Evolutionary conservation across 495 filamentous ascomycete genomes (phyloP), one percentile per base, ranked within the genome.

Genomic region (Aspergillus funiculosus): DNA sequence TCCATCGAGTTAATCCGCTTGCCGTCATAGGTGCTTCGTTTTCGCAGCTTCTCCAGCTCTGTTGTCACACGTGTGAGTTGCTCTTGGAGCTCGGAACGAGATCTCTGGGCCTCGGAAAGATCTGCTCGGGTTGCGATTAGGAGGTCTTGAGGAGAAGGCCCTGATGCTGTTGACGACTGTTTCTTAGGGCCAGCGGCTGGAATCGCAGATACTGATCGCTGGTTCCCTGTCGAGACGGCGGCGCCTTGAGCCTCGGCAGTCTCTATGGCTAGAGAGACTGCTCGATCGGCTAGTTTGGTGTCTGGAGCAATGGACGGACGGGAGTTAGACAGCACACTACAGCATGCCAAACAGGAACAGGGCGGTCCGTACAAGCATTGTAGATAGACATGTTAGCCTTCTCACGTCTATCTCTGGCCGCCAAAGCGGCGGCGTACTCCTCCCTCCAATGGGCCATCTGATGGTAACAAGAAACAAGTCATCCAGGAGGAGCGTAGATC

Each of bases 21-120:
- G 3, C 52, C 47, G 43, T 87, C 80, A 28, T 71, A 59, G 13
- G 60, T 65, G 13, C 67, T 76, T 56, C 78, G 78, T 26, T 76
- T 64, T 15, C 73, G 79, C 17, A 87, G 61, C 39, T 72, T 78
- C 32, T 75, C 71, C 21, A 83, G 58, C 44, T 88, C 82, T 3
- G 76, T 67, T 4, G 77, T 80, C n/a, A 77, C 68, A 6, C 68
- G 60, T 27, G 78, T 73, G 14, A 87, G 66, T 5, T 73, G 74
- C 9, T 67, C 63, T 46, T 87, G 80, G n/a, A 87, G 62, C 32
- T 82, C 71, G 6, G 75, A 72, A 32, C 83, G 81, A 10, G 81
- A 79, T 24, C 85, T 82, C 37, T 90, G 78, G n/a, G 87, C 84
- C 61, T 83, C 83, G 6, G 78, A 72, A 2, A 91, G 68, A 20